A percentile compares a stretch with the other conserved stretches of the same genome.
Conservation (phyloP, 345 rosid species). For the Eucalyptus regnans region DNA sequence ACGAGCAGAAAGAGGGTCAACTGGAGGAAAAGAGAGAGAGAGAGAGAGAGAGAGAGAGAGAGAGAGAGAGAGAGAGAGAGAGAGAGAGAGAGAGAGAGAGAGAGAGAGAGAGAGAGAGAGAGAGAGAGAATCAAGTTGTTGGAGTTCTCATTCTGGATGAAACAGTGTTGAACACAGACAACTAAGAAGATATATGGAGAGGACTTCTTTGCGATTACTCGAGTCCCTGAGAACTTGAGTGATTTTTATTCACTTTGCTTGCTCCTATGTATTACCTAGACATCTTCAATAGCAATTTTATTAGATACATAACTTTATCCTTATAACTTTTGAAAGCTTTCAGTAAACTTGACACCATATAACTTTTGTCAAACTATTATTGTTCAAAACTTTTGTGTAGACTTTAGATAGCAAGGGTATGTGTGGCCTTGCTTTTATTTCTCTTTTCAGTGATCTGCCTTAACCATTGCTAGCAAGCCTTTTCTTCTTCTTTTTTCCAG, state of each 20-base stretch:
- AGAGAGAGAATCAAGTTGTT: neutral
- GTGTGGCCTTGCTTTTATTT: too few species aligned
- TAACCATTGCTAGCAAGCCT: neutral
- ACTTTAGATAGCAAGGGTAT: neutral
- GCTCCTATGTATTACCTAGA: neutral
- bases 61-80: too few species aligned
- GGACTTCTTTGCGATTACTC: neutral
- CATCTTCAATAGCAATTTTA: neutral
- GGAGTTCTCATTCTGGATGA: accelerated
- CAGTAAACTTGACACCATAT: too few species aligned
- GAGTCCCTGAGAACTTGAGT: neutral
- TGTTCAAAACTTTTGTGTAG: neutral
- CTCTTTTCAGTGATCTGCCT: too few species aligned
- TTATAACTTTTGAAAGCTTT: too few species aligned
- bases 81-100: neutral
- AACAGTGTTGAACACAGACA: neutral
- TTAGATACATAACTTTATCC: neutral
- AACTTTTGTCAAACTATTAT: neutral
- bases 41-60: neutral
- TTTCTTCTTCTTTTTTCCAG: too few species aligned
- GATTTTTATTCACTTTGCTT: neutral
- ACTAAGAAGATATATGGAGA: neutral
- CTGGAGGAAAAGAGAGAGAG: accelerated
- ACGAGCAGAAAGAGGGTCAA: neutral
- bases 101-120: too few species aligned